Evolutionary conservation across 352 stramenopile species (phyloP).

Genomic region (Phytophthora multivora): DNA sequence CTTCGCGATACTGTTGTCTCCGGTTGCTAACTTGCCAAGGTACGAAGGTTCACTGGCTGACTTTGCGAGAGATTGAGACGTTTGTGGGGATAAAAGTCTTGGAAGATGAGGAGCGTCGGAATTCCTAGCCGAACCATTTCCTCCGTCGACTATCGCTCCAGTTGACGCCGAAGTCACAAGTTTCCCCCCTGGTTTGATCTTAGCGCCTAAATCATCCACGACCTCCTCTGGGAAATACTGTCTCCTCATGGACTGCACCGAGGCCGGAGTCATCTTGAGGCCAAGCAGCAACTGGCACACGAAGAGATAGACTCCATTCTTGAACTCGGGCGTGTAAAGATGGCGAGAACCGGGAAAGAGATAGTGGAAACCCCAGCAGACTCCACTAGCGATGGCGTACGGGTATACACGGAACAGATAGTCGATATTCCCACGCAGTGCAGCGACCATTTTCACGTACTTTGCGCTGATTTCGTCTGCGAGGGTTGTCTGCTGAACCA

Average conservation of each 20-base stretch:
- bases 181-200: slow-evolving; percentile 42
- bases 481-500: slow-evolving; percentile 65
- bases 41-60: slow-evolving; percentile 59
- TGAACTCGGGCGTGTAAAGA: slow-evolving; percentile 85
- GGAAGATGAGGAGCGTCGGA: slow-evolving; percentile 25
- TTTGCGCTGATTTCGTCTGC: slow-evolving; percentile 70
- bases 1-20: slow-evolving; percentile 65
- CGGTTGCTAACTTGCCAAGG: slow-evolving; percentile 48
- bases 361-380: slow-evolving; percentile 89
- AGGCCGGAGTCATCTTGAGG: slow-evolving; percentile 65
- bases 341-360: slow-evolving; percentile 87
- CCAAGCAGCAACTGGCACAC: slow-evolving; percentile 75
- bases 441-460: slow-evolving; percentile 84
- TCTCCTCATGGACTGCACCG: slow-evolving; percentile 67
- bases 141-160: slow-evolving; percentile 11
- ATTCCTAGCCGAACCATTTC: slow-evolving; percentile 13
- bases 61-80: slow-evolving; percentile 36
- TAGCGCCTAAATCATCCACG: slow-evolving; percentile 53
- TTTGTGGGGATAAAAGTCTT: slow-evolving; percentile 37
- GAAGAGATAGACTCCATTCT: slow-evolving; percentile 80
- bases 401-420: slow-evolving; percentile 91
- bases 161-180: slow-evolving; percentile 13
- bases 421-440: slow-evolving; percentile 76
- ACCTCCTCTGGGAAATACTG: slow-evolving; percentile 82
- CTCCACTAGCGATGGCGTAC: slow-evolving; percentile 77